Base-by-base conservation (phyloP, 164 flowering plant genomes). In the Liriodendron chinense region DNA sequence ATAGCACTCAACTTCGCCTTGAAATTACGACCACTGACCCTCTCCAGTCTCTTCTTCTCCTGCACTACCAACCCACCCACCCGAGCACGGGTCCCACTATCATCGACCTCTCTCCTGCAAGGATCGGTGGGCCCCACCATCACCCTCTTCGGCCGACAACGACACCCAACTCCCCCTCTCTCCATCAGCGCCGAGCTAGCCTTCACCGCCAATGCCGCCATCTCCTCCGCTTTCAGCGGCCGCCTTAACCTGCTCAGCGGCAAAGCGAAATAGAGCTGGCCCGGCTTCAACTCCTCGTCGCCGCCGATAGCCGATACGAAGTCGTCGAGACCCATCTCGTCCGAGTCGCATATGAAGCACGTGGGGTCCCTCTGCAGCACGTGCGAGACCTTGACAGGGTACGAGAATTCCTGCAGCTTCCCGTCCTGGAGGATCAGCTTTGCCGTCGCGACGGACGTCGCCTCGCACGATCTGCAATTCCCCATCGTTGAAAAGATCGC, bases 131-230 rank as follows among this genome's bases (percentile, higher is more conserved):
- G n/a, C 65, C 72, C 72, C 20, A 47, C 26, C 14, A 75, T 57
- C 21, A 28, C 74, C 8, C 65, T 24, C 14, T 68, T 69, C 21
- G 72, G 53, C 57, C 75, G 14, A 68, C 78, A 78, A 13, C 72
- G 65, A 50, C 59, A 53, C 59, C 66, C 62, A 63, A 57, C 64
- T 8, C 67, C 53, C n/a, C n/a, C 43, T 34, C 43, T 34, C 43
- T 34, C 43, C 43, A 34, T 80, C 6, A 80, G 72, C 5, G 89
- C 91, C 21, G 89, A 76, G 79, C 91, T 93, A 10, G 98, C 98
- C 69, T 89, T 90, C 0, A 91, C 98, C 1, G 98, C 98, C 87
- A 94, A 82, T 75, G 97, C 94, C 2, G 98, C 98, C 92, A 94
- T 89, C 63, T 89, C 94, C 57, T 87, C 87, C 20, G 92, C 85